A percentile compares a stretch with the other conserved stretches of the same genome.
Evolutionary conservation across 2,329 filamentous ascomycete genomes (phyloP).

Genomic region (Cordyceps pruinosa): DNA sequence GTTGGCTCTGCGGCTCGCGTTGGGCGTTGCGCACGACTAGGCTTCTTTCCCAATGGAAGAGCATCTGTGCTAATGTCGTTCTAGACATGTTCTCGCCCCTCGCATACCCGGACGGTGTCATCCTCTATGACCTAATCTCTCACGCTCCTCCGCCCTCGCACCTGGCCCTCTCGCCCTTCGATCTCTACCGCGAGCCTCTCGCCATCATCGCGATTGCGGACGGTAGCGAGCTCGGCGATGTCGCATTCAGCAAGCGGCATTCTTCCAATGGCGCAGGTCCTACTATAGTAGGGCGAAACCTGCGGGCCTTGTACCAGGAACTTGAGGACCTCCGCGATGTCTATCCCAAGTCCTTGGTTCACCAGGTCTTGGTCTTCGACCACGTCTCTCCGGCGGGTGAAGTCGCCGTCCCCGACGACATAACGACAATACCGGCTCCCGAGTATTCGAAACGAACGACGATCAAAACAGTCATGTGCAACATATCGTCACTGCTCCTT

Average conservation of each 20-base stretch:
- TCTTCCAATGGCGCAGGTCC: conserved; percentile 44
- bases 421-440: conserved; percentile 62
- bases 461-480: conserved; percentile 73
- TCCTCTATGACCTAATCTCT: conserved; percentile 82
- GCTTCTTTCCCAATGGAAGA: background rate
- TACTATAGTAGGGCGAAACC: conserved; percentile 49
- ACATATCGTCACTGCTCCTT: conserved; percentile 65
- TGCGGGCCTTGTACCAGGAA: conserved; percentile 56
- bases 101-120: conserved; percentile 75
- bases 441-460: conserved; percentile 68
- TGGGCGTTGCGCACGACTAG: background rate
- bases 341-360: conserved; percentile 69
- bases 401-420: conserved; percentile 56
- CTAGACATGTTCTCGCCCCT: conserved; percentile 90
- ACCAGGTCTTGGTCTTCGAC: conserved; percentile 77
- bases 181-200: conserved; percentile 79
- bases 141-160: conserved; percentile 75
- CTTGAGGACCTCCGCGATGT: conserved; percentile 63
- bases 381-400: conserved; percentile 45
- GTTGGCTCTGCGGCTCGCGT: conserved; percentile 3
- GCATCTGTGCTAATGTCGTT: conserved; percentile 1
- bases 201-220: conserved; percentile 81
- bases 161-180: conserved; percentile 76
- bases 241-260: conserved; percentile 46
- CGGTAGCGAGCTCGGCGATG: conserved; percentile 58